Evolutionary conservation across 2,329 filamentous ascomycete genomes (phyloP).

Genomic region (Trichoderma sp.): DNA sequence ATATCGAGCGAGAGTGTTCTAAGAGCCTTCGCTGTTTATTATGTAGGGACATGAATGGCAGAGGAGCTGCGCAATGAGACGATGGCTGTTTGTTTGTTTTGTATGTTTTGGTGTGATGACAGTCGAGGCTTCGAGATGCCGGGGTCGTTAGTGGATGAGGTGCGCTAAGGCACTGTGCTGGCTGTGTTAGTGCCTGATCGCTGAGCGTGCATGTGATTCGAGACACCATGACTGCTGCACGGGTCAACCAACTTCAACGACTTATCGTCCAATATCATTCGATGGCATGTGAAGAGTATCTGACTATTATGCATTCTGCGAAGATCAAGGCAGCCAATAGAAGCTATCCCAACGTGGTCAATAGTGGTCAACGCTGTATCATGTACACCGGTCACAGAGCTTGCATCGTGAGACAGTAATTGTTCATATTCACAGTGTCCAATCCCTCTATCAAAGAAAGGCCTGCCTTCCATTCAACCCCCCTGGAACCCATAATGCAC

Average conservation of each 20-base stretch:
- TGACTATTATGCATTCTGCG: not conserved
- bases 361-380: too few relatives aligned
- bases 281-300: not conserved
- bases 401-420: not conserved
- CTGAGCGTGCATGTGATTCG: conserved; percentile 12
- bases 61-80: not conserved
- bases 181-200: conserved; percentile 15
- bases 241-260: not conserved
- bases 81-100: not conserved
- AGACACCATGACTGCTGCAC: not conserved
- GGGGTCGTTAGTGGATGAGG: not conserved
- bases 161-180: conserved; percentile 7
- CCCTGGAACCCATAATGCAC: not conserved
- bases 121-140: not conserved
- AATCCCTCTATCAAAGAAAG: not conserved
- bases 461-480: conserved; percentile 14
- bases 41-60: not conserved
- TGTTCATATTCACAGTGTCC: not conserved
- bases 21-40: not conserved
- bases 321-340: too few relatives aligned
- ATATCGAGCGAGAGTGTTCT: too few relatives aligned
- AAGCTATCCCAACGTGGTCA: too few relatives aligned
- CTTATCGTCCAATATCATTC: too few relatives aligned
- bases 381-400: not conserved
- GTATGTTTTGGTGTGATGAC: conserved; percentile 2